Conservation (phyloP, 129 eudicot genomes). For the Flaveria robusta region DNA sequence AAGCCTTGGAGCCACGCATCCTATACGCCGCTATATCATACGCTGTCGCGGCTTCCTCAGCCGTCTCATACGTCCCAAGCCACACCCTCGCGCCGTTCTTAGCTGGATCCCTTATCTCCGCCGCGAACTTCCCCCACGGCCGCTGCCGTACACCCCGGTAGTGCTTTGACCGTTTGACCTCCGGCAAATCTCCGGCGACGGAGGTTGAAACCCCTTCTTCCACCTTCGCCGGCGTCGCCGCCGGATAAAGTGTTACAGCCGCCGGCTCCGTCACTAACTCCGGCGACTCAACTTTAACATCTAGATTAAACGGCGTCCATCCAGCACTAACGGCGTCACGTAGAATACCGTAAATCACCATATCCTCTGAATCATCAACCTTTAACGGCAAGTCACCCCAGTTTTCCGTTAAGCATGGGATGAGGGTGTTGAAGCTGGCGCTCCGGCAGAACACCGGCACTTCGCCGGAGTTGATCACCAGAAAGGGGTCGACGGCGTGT, state of each 20-base stretch:
- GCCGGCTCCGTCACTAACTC: conserved; percentile 35
- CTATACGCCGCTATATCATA: conserved; percentile 81
- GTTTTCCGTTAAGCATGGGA: conserved; percentile 60
- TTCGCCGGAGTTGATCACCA: conserved; percentile 39
- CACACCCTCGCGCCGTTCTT: conserved; percentile 86
- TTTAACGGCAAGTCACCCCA: conserved; percentile 88
- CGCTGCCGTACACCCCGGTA: conserved; percentile 74
- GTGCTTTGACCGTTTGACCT: conserved; percentile 69
- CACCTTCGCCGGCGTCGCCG: conserved; percentile 28
- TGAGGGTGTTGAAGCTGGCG: conserved; percentile 59
- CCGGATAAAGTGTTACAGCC: neutral
- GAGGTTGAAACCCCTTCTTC: conserved; percentile 32
- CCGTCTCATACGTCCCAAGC: conserved; percentile 94
- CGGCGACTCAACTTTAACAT: conserved; percentile 44
- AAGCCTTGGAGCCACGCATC: conserved; percentile 85
- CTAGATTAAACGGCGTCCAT: conserved; percentile 73
- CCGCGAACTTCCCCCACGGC: conserved; percentile 95
- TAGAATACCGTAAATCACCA: conserved; percentile 68
- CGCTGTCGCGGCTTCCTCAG: conserved; percentile 86
- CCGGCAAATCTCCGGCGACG: conserved; percentile 33
- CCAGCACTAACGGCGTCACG: conserved; percentile 78
- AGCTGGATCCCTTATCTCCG: conserved; percentile 90
- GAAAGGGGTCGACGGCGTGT: conserved; percentile 30
- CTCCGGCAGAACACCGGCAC: conserved; percentile 56
- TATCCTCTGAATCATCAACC: conserved; percentile 78